Percentiles rank a stretch among this genome's conserved stretches.
These are phyloP conservation scores for Dioszegia crocea DNA, from an alignment of 768 basidiomycete species.

Conservation along the genomic window DNA sequence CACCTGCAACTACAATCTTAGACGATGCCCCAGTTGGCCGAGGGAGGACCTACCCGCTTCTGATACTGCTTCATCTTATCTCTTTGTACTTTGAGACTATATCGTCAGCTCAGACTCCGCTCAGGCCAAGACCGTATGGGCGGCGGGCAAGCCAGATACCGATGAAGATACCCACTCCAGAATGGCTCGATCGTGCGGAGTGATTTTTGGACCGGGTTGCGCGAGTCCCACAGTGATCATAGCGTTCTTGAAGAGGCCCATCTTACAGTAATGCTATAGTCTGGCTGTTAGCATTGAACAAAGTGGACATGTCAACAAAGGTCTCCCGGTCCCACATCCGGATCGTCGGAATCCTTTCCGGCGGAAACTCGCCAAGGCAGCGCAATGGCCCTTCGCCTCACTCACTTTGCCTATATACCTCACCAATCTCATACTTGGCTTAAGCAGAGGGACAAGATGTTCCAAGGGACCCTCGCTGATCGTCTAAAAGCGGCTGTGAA, in stretches of 20 bases:
- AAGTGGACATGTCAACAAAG: constrained; percentile 5
- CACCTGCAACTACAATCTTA: constrained; percentile 65
- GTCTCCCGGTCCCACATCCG: neutral
- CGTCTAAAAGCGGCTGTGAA: constrained; percentile 41
- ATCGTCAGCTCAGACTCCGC: neutral
- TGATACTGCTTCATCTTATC: constrained; percentile 96
- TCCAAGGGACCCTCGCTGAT: constrained; percentile 24
- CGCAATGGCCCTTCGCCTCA: too few species aligned
- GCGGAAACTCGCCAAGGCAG: neutral
- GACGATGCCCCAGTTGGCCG: neutral
- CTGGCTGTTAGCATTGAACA: neutral
- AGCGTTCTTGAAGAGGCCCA: constrained; percentile 35
- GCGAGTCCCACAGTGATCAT: constrained; percentile 45
- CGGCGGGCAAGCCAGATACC: neutral
- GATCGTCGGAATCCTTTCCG: neutral
- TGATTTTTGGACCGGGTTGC: constrained; percentile 67
- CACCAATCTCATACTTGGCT: neutral
- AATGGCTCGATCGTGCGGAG: constrained; percentile 87
- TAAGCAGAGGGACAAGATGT: constrained; percentile 1
- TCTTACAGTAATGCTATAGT: constrained; percentile 2
- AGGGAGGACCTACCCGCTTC: constrained; percentile 63
- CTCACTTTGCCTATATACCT: neutral
- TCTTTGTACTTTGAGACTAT: constrained; percentile 86
- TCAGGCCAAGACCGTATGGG: neutral
- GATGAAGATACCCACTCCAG: constrained; percentile 67